phyloP scores from a whole-genome alignment of 1,284 basidiomycete species.

The Pyrrhoderma noxium region DNA sequence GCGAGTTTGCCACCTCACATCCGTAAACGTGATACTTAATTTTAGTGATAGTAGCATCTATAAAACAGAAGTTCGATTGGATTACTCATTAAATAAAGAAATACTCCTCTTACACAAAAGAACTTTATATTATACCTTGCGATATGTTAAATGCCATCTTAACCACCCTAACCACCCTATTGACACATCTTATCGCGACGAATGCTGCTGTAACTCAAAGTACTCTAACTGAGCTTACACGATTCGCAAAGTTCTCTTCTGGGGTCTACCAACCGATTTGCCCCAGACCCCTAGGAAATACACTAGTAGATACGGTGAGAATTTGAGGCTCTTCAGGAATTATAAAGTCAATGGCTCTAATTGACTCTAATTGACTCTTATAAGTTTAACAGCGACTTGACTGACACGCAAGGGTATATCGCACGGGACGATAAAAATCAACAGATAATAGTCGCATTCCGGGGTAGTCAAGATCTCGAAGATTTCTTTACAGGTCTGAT shows the following conservation, averaged over 20 bases:
- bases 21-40: no score
- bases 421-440: slow-evolving; percentile 8
- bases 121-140: no score
- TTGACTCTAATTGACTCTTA: background rate
- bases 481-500: slow-evolving; percentile 15
- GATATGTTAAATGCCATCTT: no score
- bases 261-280: slow-evolving; percentile 10
- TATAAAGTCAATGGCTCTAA: background rate
- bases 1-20: no score
- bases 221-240: slow-evolving; percentile 1
- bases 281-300: slow-evolving; percentile 12
- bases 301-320: slow-evolving; percentile 3
- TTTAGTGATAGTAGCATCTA: no score
- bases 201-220: background rate
- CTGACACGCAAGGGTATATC: slow-evolving; percentile 12
- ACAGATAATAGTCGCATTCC: slow-evolving; percentile 8
- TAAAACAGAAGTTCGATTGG: no score
- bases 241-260: slow-evolving; percentile 12
- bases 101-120: no score
- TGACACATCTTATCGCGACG: no score
- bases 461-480: slow-evolving; percentile 1
- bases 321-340: background rate
- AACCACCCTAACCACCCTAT: no score
- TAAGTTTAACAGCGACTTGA: slow-evolving; percentile 11
- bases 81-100: no score